phyloP scores from a whole-genome alignment of 371 early-diverging fungal species.

The Syncephalastrum contaminatum region DNA sequence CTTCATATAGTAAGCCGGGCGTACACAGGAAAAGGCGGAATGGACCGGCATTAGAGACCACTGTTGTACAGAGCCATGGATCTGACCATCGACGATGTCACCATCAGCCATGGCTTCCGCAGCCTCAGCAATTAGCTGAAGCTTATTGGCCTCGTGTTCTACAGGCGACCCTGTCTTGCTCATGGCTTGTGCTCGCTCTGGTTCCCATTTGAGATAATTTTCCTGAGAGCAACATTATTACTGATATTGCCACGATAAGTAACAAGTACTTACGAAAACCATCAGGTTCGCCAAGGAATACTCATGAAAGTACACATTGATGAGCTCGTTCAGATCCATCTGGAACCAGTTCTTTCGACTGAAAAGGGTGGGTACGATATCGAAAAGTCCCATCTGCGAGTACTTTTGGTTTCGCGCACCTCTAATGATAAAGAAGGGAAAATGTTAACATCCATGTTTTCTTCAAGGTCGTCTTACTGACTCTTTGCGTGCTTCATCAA shows the following conservation, averaged over 20 bases:
- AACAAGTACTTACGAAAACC: constrained; percentile 69
- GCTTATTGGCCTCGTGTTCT: constrained; percentile 25
- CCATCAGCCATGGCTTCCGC: constrained; percentile 90
- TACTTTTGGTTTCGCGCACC: constrained; percentile 75
- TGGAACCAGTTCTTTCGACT: constrained; percentile 47
- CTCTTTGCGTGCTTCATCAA: constrained; percentile 80
- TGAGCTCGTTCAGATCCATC: constrained; percentile 69
- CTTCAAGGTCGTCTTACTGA: constrained; percentile 27
- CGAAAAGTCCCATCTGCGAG: constrained; percentile 80
- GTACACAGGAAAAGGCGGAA: constrained; percentile 85
- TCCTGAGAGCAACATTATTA: constrained; percentile 33
- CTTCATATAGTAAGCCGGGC: constrained; percentile 81
- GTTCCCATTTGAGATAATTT: constrained; percentile 42
- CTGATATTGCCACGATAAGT: not conserved
- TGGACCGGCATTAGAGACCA: constrained; percentile 95
- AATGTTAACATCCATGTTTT: constrained; percentile 7
- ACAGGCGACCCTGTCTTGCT: constrained; percentile 12
- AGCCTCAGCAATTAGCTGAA: constrained; percentile 74
- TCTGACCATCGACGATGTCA: constrained; percentile 82
- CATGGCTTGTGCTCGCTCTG: constrained; percentile 19
- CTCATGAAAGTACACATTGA: constrained; percentile 96
- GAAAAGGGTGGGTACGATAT: constrained; percentile 77
- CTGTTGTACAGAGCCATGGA: constrained; percentile 79
- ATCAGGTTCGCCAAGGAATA: constrained; percentile 89
- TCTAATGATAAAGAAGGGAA: constrained; percentile 17